Evolutionary conservation across 768 basidiomycete species (phyloP).

Genomic region (Serendipita sp.): DNA sequence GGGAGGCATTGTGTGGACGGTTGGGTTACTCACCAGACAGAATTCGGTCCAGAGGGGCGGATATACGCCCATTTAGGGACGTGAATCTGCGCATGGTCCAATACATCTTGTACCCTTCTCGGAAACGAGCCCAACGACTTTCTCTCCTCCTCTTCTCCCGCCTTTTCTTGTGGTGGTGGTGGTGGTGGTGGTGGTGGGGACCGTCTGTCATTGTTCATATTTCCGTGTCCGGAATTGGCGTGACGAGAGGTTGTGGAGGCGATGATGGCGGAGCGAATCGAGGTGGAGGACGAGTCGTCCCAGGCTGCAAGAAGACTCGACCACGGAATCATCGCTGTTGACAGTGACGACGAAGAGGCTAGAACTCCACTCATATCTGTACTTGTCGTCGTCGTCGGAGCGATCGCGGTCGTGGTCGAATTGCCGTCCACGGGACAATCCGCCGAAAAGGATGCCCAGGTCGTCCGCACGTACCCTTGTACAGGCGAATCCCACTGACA

Average conservation of each 20-base stretch:
- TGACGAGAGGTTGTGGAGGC: too few relatives aligned
- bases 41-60: background rate
- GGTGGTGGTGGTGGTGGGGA: too few relatives aligned
- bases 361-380: too few relatives aligned
- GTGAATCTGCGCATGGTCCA: background rate
- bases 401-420: background rate
- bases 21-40: background rate
- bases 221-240: too few relatives aligned
- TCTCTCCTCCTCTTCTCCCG: too few relatives aligned
- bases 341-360: background rate
- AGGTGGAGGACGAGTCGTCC: background rate
- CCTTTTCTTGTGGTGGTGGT: background rate
- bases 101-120: background rate
- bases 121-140: background rate
- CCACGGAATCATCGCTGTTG: background rate
- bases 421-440: too few relatives aligned
- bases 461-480: background rate
- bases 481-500: conserved; percentile 4
- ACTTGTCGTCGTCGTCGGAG: background rate
- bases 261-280: background rate
- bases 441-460: background rate
- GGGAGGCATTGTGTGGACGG: too few relatives aligned
- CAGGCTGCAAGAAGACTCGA: too few relatives aligned
- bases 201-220: too few relatives aligned
- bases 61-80: background rate